These are phyloP conservation scores for Verticillium alfalfae DNA, from an alignment of 2,329 filamentous ascomycete genomes.

Conservation along the genomic window DNA sequence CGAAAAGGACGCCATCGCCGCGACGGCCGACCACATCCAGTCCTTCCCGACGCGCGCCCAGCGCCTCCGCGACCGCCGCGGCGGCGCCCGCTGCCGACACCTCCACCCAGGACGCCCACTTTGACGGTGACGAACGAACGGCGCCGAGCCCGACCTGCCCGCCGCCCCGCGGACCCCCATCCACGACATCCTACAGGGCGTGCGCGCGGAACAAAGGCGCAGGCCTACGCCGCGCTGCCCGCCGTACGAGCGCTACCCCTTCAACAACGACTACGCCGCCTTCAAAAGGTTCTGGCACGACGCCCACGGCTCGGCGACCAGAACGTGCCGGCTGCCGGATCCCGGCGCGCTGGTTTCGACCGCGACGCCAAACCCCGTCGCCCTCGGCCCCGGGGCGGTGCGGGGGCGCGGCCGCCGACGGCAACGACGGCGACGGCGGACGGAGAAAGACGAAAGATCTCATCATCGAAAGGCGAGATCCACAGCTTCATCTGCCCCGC, in stretches of 20 bases:
- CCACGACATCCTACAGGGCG: conserved; percentile 25
- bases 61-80: conserved; percentile 14
- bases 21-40: conserved; percentile 17
- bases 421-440: conserved; percentile 58
- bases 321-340: conserved; percentile 44
- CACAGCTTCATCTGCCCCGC: conserved; percentile 63
- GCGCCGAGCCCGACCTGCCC: conserved; percentile 5
- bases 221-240: conserved; percentile 35
- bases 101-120: conserved; percentile 12
- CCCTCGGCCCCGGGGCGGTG: conserved; percentile 7
- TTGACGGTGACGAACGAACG: conserved; percentile 16
- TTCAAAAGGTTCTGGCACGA: conserved; percentile 57
- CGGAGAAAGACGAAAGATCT: conserved; percentile 65
- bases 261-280: conserved; percentile 53
- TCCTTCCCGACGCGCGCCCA: conserved; percentile 1
- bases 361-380: conserved; percentile 34
- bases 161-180: conserved; percentile 18
- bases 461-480: conserved; percentile 56
- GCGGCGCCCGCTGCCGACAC: conserved; percentile 9
- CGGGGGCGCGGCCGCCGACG: conserved; percentile 32
- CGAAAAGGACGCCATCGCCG: conserved; percentile 30
- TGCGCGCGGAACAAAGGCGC: conserved; percentile 28
- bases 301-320: conserved; percentile 41
- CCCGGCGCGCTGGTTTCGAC: conserved; percentile 51
- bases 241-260: conserved; percentile 42